These are phyloP conservation scores for Boletus bicolor DNA, from an alignment of 768 basidiomycete genomes.

Conservation along the genomic window DNA sequence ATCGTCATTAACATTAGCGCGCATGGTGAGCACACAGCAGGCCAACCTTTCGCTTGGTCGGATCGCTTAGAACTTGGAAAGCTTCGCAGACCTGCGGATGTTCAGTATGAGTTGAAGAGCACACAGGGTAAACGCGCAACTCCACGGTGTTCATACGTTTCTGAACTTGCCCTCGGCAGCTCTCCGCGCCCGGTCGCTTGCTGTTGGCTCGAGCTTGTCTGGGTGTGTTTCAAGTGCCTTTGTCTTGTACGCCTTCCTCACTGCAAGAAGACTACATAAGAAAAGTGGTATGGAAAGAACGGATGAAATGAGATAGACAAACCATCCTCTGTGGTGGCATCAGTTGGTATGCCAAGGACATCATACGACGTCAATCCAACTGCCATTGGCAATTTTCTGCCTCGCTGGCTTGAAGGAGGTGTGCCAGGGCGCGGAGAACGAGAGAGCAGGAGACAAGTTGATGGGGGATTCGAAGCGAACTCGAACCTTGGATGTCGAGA, in stretches of 20 bases:
- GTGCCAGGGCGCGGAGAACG: background rate
- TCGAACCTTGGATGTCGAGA: background rate
- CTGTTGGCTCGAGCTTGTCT: conserved; percentile 59
- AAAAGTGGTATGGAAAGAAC: background rate
- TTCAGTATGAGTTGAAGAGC: conserved; percentile 20
- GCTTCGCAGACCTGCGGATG: conserved; percentile 55
- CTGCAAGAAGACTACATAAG: conserved; percentile 23
- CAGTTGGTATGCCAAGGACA: conserved; percentile 43
- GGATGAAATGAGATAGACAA: conserved; percentile 15
- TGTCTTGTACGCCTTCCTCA: conserved; percentile 65
- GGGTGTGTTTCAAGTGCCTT: conserved; percentile 71
- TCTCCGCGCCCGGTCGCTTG: conserved; percentile 49
- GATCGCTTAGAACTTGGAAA: conserved; percentile 56
- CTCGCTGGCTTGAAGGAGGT: background rate
- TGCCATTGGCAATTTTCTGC: conserved; percentile 21
- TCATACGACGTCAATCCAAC: conserved; percentile 38
- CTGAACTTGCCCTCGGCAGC: conserved; percentile 58
- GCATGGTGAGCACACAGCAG: background rate
- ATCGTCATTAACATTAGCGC: background rate
- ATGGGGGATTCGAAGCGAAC: background rate
- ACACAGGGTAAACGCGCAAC: conserved; percentile 19
- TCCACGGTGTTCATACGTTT: conserved; percentile 41
- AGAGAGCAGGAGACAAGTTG: background rate
- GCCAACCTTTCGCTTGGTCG: conserved; percentile 51
- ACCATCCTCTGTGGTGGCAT: conserved; percentile 54